Evolutionary conservation across 2,329 filamentous ascomycete species (phyloP).

Genomic region (Myriosclerotinia duriaeana): DNA sequence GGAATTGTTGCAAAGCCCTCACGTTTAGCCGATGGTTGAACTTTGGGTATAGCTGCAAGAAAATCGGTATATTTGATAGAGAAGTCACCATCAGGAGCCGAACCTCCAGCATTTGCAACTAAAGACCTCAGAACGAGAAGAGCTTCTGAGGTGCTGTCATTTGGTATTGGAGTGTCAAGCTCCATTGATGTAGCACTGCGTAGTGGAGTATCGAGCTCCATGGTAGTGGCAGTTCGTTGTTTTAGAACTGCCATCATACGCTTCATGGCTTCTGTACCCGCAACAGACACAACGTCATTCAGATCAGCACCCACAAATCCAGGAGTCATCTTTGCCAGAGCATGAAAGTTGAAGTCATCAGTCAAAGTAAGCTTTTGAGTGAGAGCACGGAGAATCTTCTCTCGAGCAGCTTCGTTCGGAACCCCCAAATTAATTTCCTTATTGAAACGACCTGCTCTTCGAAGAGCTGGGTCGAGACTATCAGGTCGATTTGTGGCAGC

Average conservation of each 20-base stretch:
- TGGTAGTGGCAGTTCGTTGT: constrained; percentile 35
- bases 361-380: constrained; percentile 64
- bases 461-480: constrained; percentile 75
- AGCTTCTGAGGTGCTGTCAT: constrained; percentile 32
- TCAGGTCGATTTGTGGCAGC: constrained; percentile 89
- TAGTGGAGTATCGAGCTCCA: constrained; percentile 39
- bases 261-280: constrained; percentile 43
- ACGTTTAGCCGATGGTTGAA: constrained; percentile 79
- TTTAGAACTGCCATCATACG: constrained; percentile 41
- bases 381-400: constrained; percentile 73
- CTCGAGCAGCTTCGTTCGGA: constrained; percentile 74
- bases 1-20: constrained; percentile 96
- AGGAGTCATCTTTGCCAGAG: constrained; percentile 79
- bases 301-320: constrained; percentile 93
- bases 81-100: constrained; percentile 53
- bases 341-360: constrained; percentile 69
- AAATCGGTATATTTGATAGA: constrained; percentile 69
- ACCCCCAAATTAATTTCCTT: constrained; percentile 85
- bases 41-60: constrained; percentile 67
- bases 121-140: constrained; percentile 51
- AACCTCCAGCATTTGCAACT: constrained; percentile 54
- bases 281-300: constrained; percentile 55
- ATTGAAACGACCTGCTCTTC: constrained; percentile 74
- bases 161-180: constrained; percentile 32
- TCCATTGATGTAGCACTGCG: constrained; percentile 37